Conservation (phyloP, 192 early-diverging fungal species). For the Coemansia sp. region DNA sequence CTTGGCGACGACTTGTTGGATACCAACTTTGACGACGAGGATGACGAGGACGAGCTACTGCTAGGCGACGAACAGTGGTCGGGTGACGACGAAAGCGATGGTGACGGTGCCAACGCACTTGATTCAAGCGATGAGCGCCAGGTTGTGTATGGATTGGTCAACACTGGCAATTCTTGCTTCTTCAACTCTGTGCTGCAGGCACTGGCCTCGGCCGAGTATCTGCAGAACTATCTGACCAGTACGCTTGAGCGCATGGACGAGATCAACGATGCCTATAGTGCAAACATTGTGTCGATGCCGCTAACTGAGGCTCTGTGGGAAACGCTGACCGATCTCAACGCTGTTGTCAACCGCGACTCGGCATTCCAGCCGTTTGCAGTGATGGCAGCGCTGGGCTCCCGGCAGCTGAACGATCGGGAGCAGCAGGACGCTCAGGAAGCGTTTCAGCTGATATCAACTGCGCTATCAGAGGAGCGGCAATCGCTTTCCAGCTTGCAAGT, state of each 20-base stretch:
- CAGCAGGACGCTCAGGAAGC: conserved; percentile 91
- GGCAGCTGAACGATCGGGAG: conserved; percentile 64
- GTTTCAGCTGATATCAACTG: conserved; percentile 75
- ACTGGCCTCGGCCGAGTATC: conserved; percentile 53
- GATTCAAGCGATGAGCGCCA: conserved; percentile 33
- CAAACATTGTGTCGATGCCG: conserved; percentile 39
- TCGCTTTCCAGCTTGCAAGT: conserved; percentile 32
- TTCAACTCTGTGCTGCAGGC: conserved; percentile 90
- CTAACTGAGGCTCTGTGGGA: conserved; percentile 57
- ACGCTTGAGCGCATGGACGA: conserved; percentile 56
- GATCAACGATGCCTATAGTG: conserved; percentile 32
- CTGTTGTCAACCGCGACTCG: conserved; percentile 41
- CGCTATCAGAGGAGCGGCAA: conserved; percentile 63
- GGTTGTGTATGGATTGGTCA: conserved; percentile 73
- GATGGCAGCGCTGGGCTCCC: conserved; percentile 61
- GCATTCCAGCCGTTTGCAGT: conserved; percentile 66
- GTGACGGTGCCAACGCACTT: conserved; percentile 1
- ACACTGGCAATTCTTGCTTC: conserved; percentile 92
- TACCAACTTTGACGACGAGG: conserved; percentile 39
- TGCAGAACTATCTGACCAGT: conserved; percentile 47
- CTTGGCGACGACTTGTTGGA: conserved; percentile 53
- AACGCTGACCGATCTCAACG: conserved; percentile 54
- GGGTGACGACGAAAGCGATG: conserved; percentile 29
- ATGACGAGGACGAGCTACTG: conserved; percentile 43
- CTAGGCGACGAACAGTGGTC: conserved; percentile 31